Evolutionary conservation across 2,329 filamentous ascomycete species (phyloP).

Genomic region (Diaporthe aspalathi): DNA sequence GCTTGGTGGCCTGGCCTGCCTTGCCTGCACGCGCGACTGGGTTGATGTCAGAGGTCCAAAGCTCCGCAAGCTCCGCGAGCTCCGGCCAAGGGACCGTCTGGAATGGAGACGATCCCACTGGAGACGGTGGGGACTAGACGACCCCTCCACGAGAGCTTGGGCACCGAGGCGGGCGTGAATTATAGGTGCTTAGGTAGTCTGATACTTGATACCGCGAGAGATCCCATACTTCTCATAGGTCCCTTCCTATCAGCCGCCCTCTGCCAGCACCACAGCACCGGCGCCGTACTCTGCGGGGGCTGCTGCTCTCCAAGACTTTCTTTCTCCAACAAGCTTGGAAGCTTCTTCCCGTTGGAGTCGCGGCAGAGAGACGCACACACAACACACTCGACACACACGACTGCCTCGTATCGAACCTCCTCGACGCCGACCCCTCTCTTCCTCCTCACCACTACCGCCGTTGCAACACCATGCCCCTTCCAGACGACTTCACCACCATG

Average conservation of each 20-base stretch:
- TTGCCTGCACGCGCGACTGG: not conserved
- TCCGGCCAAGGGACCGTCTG: conserved; percentile 10
- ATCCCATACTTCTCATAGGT: not conserved
- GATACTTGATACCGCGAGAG: no score
- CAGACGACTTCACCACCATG: conserved; percentile 7
- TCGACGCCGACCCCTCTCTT: not conserved
- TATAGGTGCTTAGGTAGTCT: no score
- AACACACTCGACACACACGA: not conserved
- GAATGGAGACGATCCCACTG: not conserved
- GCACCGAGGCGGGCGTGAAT: not conserved
- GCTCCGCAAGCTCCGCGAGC: conserved; percentile 27
- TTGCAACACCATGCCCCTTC: conserved; percentile 8
- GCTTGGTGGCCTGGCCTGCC: not conserved
- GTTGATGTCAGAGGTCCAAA: conserved; percentile 32
- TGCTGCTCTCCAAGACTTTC: conserved; percentile 19
- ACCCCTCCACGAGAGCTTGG: conserved; percentile 15
- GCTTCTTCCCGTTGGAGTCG: not conserved
- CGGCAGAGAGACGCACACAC: not conserved
- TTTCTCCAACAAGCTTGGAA: conserved; percentile 4
- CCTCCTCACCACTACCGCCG: not conserved
- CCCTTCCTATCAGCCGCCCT: no score
- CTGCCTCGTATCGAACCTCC: not conserved
- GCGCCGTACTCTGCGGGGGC: conserved; percentile 4
- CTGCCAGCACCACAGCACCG: not conserved
- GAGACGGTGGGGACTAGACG: not conserved